phyloP scores from a whole-genome alignment of 176 grass and related monocot genomes.

The Lolium multiflorum region DNA sequence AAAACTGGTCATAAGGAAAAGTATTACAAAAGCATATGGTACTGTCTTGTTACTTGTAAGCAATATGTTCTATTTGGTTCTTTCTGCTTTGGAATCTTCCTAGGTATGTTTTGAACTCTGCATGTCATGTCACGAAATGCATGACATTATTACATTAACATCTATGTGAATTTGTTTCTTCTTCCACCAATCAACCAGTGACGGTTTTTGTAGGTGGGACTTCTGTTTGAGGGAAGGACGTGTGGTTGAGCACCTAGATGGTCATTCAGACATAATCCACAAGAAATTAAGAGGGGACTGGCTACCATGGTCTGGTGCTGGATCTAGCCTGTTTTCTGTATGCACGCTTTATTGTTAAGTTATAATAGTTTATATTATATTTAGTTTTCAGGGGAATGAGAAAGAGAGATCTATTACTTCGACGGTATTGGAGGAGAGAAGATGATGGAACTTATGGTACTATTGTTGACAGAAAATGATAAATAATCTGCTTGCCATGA shows the following conservation, averaged over 20 bases:
- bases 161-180: conserved; percentile 20
- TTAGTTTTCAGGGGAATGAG: conserved; percentile 94
- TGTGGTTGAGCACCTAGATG: conserved; percentile 88
- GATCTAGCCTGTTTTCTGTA: conserved; percentile 38
- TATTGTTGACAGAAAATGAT: conserved; percentile 43
- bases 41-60: background rate
- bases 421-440: conserved; percentile 96
- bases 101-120: background rate
- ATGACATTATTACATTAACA: conserved; percentile 21
- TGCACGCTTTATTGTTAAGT: conserved; percentile 36
- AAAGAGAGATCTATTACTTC: conserved; percentile 92
- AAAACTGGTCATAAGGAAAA: background rate
- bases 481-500: conserved; percentile 1
- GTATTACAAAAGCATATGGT: background rate
- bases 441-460: conserved; percentile 98
- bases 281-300: conserved; percentile 91
- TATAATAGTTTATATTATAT: conserved; percentile 51
- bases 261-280: conserved; percentile 96
- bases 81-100: conserved; percentile 15
- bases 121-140: background rate
- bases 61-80: background rate
- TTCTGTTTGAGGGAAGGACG: conserved; percentile 90
- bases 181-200: conserved; percentile 1
- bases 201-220: conserved; percentile 81
- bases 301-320: conserved; percentile 83